A percentile compares a stretch with the other conserved stretches of the same genome.
Evolutionary conservation across 164 flowering plant genomes (phyloP).

Genomic region (Euptelea pleiosperma): DNA sequence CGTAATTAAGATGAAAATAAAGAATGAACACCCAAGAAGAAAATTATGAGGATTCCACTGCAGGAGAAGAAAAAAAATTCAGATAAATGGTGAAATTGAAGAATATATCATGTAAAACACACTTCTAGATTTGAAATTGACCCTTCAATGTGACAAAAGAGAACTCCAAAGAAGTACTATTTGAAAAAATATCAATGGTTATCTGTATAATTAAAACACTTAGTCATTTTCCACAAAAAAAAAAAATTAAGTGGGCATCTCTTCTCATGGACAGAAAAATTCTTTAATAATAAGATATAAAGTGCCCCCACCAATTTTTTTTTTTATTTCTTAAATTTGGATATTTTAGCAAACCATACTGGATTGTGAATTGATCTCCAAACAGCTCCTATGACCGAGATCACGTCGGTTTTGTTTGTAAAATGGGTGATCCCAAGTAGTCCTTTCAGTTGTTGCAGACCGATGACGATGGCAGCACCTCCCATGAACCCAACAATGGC

Average conservation of each 20-base stretch:
- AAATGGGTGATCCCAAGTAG: slow-evolving; percentile 63
- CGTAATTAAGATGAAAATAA: slow-evolving; percentile 63
- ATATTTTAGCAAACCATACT: slow-evolving; percentile 33
- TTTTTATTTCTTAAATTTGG: too few relatives aligned
- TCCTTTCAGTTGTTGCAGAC: slow-evolving; percentile 83
- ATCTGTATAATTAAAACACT: too few relatives aligned
- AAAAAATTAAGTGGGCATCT: too few relatives aligned
- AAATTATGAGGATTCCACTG: slow-evolving; percentile 72
- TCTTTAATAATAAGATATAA: too few relatives aligned
- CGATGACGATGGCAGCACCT: slow-evolving; percentile 89
- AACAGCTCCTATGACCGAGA: slow-evolving; percentile 60
- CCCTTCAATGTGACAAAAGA: too few relatives aligned
- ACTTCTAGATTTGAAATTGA: background rate
- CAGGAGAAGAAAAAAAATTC: background rate
- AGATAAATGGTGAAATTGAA: too few relatives aligned
- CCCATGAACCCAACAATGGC: slow-evolving; percentile 91
- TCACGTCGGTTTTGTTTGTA: slow-evolving; percentile 69
- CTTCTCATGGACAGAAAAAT: too few relatives aligned
- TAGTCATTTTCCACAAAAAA: too few relatives aligned
- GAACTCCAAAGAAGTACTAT: too few relatives aligned
- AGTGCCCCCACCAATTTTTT: too few relatives aligned
- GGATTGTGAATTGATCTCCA: slow-evolving; percentile 39
- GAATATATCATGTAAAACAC: background rate
- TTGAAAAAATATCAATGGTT: too few relatives aligned
- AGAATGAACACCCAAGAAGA: slow-evolving; percentile 65